Base-by-base conservation (phyloP, 768 basidiomycete species). In the Trametes maxima region DNA sequence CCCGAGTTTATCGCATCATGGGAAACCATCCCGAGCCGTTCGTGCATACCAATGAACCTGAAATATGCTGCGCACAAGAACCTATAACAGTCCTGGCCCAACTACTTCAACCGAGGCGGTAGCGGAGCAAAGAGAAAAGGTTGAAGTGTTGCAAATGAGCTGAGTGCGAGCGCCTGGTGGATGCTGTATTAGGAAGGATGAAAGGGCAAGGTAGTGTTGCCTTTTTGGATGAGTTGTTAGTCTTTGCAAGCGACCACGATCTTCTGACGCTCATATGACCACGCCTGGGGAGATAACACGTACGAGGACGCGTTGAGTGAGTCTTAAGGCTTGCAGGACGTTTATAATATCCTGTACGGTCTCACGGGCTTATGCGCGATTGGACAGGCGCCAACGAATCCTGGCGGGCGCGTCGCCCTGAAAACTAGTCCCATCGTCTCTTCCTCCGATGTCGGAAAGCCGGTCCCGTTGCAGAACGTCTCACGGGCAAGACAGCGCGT, bases 221-320 rank as follows among this genome's bases (percentile, higher is more conserved):
- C 61, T 16, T 57, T 62, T 57, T 22, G 7, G 55, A 37, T 25
- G 33, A 54, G 12, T 63, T 25, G 51, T 63, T 63, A 48, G 62
- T 62, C 42, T 28, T 42, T 17, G 36, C 28, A 56, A 53, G 50
- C 52, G 45, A 61, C 53, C 28, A 37, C 46, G 43, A 54, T 24
- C 51, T 17, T 19, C n/a, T 19, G 8, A 16, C 24, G 57, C 57
- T 19, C 40, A 51, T 13, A n/a, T 51, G 40, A 50, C 43, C 14
- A 24, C 6, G 8, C n/a, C n/a, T n/a, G n/a, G n/a, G n/a, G n/a
- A n/a, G n/a, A n/a, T n/a, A 8, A 40, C 4, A 40, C 39, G 39
- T 40, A 33, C 28, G 28, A 8, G 28, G 28, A 33, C 8, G 28
- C 8, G 28, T 33, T 3, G 4, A 8, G 28, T 33, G 28, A 33